These are phyloP conservation scores for Neoboletus brunneissimus DNA, from an alignment of 768 basidiomycete species.

Conservation along the genomic window DNA sequence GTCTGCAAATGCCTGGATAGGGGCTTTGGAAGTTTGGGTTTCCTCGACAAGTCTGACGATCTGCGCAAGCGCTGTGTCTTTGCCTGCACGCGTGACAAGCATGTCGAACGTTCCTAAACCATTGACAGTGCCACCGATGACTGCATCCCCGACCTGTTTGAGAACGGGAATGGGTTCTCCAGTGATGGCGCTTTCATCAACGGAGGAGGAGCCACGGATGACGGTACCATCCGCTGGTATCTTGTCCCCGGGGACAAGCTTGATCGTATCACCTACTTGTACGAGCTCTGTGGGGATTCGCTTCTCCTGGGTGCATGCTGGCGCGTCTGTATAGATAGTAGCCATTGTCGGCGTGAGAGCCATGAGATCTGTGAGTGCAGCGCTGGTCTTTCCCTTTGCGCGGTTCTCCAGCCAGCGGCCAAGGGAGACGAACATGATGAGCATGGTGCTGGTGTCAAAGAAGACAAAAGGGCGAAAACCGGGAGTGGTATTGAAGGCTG, in stretches of 20 bases:
- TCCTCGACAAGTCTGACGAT: conserved; percentile 97
- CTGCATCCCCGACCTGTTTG: conserved; percentile 78
- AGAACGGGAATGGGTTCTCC: conserved; percentile 89
- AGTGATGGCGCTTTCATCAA: conserved; percentile 96
- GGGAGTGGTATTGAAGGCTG: conserved; percentile 60
- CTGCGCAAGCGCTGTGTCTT: conserved; percentile 93
- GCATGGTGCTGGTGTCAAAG: conserved; percentile 99
- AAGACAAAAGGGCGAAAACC: conserved; percentile 82
- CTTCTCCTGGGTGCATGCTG: conserved; percentile 79
- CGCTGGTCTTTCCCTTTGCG: conserved; percentile 96
- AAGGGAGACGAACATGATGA: conserved; percentile 94
- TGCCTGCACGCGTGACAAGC: conserved; percentile 91
- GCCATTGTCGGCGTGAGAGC: conserved; percentile 93
- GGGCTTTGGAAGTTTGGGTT: conserved; percentile 96
- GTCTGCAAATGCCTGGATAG: conserved; percentile 97
- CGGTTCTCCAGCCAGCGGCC: conserved; percentile 95
- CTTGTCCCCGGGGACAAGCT: conserved; percentile 95
- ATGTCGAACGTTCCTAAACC: conserved; percentile 97
- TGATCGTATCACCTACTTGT: conserved; percentile 89
- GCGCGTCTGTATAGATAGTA: conserved; percentile 87
- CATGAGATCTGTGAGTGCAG: conserved; percentile 96
- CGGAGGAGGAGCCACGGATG: conserved; percentile 75
- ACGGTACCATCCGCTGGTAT: conserved; percentile 95
- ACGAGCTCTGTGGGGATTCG: conserved; percentile 92
- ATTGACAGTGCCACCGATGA: conserved; percentile 97